Evolutionary conservation across 306 rosid genomes (phyloP), one percentile per base, ranked within the genome.

Genomic region (Elaeagnus macrophylla): DNA sequence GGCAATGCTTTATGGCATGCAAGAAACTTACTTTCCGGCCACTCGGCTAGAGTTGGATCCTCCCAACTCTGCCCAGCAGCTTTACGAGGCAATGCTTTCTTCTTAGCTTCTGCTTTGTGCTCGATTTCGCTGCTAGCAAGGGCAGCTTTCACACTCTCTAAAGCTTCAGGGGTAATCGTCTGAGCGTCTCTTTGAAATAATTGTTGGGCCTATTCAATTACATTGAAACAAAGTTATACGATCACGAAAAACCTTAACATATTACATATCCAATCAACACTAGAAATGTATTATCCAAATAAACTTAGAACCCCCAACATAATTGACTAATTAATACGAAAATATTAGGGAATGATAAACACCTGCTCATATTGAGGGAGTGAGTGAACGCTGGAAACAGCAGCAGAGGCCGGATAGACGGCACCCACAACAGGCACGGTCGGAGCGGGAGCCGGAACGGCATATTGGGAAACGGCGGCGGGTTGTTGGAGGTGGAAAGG

Each of bases 51-150:
- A 7, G 90, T 72, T 7, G 96, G 96, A 59, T 91, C 99, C 81
- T 87, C 96, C 99, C 99, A 91, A 4, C 85, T 7, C 64, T 74
- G 99, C 7, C 99, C 95, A 10, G 96, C 99, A 62, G 96, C 99
- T 75, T 84, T 91, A 11, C 96, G 89, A 66, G 99, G 99, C 65
- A 91, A 54, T 16, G 96, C 95, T 72, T 84, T 91, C 96, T 75
- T 87, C 64, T 87, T 91, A 0, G 81, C 69, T 36, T 84, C 95
- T 4, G 89, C 81, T 53, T 87, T 91, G 64, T 80, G 85, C 75
- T 91, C 99, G 12, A 80, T 79, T 39, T 91, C 95, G 37, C 96
- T 84, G 73, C 69, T 91, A 20, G 96, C 93, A 59, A 91, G 84
- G 7, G 96, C 99, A 15, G 99, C 95, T 67, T 87, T 91, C 36